phyloP scores from a whole-genome alignment of 2,329 filamentous ascomycete species.

The Aspergillus hiratsukae region DNA sequence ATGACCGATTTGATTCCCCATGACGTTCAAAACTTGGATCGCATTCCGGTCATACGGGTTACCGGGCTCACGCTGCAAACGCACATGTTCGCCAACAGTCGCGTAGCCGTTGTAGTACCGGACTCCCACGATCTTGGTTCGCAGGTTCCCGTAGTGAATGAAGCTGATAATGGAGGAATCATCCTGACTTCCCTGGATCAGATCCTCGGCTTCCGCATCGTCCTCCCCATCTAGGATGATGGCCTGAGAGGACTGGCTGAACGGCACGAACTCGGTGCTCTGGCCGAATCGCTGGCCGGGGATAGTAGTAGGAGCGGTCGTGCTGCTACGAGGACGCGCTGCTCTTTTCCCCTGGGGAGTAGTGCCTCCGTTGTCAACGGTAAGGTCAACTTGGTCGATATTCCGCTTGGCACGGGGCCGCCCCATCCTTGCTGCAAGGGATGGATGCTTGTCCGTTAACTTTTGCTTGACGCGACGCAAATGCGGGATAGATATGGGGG shows the following conservation, averaged over 20 bases:
- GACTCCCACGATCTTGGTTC: slow-evolving; percentile 57
- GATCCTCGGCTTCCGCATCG: slow-evolving; percentile 30
- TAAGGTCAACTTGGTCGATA: slow-evolving; percentile 26
- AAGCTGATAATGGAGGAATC: slow-evolving; percentile 32
- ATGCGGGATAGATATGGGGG: neutral
- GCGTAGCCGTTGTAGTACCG: slow-evolving; percentile 62
- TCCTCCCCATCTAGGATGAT: slow-evolving; percentile 30
- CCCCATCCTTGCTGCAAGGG: slow-evolving; percentile 8
- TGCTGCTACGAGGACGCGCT: slow-evolving; percentile 1
- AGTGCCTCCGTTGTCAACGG: slow-evolving; percentile 16
- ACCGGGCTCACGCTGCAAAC: slow-evolving; percentile 59
- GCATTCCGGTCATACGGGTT: slow-evolving; percentile 73
- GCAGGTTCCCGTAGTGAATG: slow-evolving; percentile 39
- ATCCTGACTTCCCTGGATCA: slow-evolving; percentile 31
- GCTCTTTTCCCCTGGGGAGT: slow-evolving; percentile 6
- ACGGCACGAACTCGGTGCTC: slow-evolving; percentile 25
- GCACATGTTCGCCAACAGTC: slow-evolving; percentile 58
- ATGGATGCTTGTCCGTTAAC: neutral
- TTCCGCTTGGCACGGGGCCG: slow-evolving; percentile 15
- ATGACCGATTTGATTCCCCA: slow-evolving; percentile 72
- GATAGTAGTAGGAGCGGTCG: slow-evolving; percentile 2
- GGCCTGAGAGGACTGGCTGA: slow-evolving; percentile 25
- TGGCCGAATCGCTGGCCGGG: slow-evolving; percentile 26
- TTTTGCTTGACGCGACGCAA: neutral
- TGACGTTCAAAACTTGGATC: slow-evolving; percentile 73